phyloP scores from a whole-genome alignment of 495 filamentous ascomycete genomes.

The Penicillium malachiteum region DNA sequence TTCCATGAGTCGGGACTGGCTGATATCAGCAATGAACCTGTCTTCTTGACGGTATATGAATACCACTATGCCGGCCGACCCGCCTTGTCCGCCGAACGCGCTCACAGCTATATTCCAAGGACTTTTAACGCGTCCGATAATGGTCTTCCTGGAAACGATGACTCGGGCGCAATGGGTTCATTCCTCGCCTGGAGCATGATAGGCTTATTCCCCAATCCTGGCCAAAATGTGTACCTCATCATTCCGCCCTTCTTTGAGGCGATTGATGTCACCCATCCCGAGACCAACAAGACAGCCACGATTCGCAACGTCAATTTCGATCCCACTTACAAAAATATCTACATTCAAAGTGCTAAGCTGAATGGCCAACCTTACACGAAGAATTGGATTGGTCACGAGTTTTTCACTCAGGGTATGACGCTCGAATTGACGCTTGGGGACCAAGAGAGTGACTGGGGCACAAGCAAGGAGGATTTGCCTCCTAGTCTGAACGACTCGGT shows the following conservation, averaged over 20 bases:
- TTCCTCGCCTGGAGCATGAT: slow-evolving; percentile 62
- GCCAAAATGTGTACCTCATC: slow-evolving; percentile 72
- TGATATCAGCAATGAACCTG: slow-evolving; percentile 71
- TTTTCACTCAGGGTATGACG: slow-evolving; percentile 69
- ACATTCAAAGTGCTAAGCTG: slow-evolving; percentile 70
- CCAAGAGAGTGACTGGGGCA: slow-evolving; percentile 70
- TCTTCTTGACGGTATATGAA: slow-evolving; percentile 69
- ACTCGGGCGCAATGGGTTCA: slow-evolving; percentile 61
- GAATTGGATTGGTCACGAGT: slow-evolving; percentile 74
- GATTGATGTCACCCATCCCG: slow-evolving; percentile 58
- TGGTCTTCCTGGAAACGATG: slow-evolving; percentile 69
- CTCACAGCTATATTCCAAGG: slow-evolving; percentile 64
- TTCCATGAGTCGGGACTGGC: slow-evolving; percentile 64
- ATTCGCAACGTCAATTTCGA: slow-evolving; percentile 63
- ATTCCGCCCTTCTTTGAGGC: slow-evolving; percentile 63
- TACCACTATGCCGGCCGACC: slow-evolving; percentile 73
- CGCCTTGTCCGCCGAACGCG: slow-evolving; percentile 57
- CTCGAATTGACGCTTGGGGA: slow-evolving; percentile 64
- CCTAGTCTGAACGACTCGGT: slow-evolving; percentile 39
- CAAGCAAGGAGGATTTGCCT: slow-evolving; percentile 60
- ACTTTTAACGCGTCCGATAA: slow-evolving; percentile 57
- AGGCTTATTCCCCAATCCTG: slow-evolving; percentile 58
- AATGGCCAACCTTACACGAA: slow-evolving; percentile 62
- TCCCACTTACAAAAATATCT: slow-evolving; percentile 55
- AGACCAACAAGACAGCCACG: slow-evolving; percentile 60